phyloP scores from a whole-genome alignment of 768 basidiomycete genomes.

The Pleurotus tuoliensis region DNA sequence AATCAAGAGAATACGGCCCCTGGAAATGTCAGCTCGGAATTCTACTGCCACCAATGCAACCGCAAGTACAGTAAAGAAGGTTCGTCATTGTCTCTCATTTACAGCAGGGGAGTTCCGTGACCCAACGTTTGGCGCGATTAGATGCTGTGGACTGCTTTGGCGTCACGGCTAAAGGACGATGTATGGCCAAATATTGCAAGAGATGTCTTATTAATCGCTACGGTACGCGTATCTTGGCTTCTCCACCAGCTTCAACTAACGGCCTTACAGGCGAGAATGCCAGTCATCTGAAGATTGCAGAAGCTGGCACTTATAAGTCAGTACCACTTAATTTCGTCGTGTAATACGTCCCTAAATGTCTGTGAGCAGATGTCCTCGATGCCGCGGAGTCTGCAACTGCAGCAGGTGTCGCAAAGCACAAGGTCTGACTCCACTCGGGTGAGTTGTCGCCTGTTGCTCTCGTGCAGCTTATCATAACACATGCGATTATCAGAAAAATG shows the following conservation, averaged over 20 bases:
- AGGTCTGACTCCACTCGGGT: constrained; percentile 62
- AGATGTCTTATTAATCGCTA: constrained; percentile 69
- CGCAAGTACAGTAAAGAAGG: constrained; percentile 53
- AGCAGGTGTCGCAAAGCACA: constrained; percentile 58
- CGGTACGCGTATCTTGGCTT: constrained; percentile 44
- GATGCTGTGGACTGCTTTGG: no score
- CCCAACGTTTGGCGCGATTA: not conserved
- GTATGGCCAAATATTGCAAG: constrained; percentile 59
- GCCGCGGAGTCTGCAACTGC: constrained; percentile 66
- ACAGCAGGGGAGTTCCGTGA: constrained; percentile 2
- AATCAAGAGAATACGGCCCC: constrained; percentile 23
- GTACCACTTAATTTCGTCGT: constrained; percentile 26
- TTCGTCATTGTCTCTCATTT: constrained; percentile 20
- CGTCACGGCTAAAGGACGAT: constrained; percentile 31
- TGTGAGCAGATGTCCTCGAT: constrained; percentile 60
- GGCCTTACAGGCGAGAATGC: constrained; percentile 15
- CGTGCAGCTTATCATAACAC: not conserved
- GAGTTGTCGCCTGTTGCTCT: constrained; percentile 14
- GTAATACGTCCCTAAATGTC: constrained; percentile 11
- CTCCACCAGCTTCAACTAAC: not conserved
- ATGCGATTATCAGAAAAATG: not conserved
- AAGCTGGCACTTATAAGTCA: no score
- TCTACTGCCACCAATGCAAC: constrained; percentile 73
- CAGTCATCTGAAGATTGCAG: not conserved
- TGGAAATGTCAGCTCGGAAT: constrained; percentile 29